A percentile compares a stretch with the other conserved stretches of the same genome.
phyloP scores from a whole-genome alignment of 805 yeast species.

The Lipomyces kockii region DNA sequence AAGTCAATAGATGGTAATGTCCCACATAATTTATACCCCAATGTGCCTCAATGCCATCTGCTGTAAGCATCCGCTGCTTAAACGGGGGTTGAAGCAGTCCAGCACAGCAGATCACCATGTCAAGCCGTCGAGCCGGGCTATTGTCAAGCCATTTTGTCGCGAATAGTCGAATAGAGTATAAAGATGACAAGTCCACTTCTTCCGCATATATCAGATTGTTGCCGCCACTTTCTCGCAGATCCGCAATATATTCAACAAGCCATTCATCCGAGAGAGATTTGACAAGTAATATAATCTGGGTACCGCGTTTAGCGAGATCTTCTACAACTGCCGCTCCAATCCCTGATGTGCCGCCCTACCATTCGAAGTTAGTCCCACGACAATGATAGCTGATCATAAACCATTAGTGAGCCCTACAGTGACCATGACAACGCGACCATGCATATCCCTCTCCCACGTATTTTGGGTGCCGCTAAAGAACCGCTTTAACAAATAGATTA shows the following conservation, averaged over 20 bases:
- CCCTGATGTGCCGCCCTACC: conserved; percentile 88
- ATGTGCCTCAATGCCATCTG: conserved; percentile 87
- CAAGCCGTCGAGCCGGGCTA: conserved; percentile 86
- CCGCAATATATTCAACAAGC: conserved; percentile 79
- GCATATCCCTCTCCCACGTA: conserved; percentile 91
- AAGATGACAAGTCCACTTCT: conserved; percentile 75
- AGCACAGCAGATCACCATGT: conserved; percentile 87
- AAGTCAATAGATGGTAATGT: conserved; percentile 77
- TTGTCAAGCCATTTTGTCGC: conserved; percentile 95
- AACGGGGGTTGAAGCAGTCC: conserved; percentile 79
- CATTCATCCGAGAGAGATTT: conserved; percentile 69
- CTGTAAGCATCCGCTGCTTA: conserved; percentile 63
- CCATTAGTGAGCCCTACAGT: conserved; percentile 38
- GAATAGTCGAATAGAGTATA: conserved; percentile 79
- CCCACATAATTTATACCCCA: conserved; percentile 81
- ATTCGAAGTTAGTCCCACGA: conserved; percentile 51
- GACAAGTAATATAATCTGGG: conserved; percentile 78
- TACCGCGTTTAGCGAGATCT: conserved; percentile 80
- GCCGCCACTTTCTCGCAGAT: conserved; percentile 67
- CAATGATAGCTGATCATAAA: neutral
- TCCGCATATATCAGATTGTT: conserved; percentile 89
- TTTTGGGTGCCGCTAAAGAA: conserved; percentile 80
- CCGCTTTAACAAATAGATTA: conserved; percentile 60
- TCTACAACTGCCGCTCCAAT: conserved; percentile 76
- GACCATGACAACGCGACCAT: conserved; percentile 70